phyloP scores from a whole-genome alignment of 164 flowering plant species.

The Cinnamomum chago region DNA sequence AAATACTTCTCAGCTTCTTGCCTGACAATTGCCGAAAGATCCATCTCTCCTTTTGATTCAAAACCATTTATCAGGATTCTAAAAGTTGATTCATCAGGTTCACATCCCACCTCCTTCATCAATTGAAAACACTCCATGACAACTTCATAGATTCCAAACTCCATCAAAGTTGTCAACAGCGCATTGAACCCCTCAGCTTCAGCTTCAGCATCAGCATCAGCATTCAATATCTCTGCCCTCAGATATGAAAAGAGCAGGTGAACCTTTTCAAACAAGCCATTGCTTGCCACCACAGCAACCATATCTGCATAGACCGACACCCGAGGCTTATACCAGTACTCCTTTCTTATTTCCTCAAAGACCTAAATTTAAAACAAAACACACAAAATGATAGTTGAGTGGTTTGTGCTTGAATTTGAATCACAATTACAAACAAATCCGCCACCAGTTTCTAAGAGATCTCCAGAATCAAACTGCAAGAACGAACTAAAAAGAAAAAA shows the following conservation, averaged over 20 bases:
- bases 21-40: constrained; percentile 31
- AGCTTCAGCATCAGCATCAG: constrained; percentile 29
- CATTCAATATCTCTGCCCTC: constrained; percentile 44
- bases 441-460: too few relatives aligned
- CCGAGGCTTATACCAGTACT: constrained; percentile 75
- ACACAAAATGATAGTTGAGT: too few relatives aligned
- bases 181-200: constrained; percentile 48
- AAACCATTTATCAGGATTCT: constrained; percentile 53
- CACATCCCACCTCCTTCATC: constrained; percentile 54
- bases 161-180: constrained; percentile 41
- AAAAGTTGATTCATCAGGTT: constrained; percentile 58
- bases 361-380: constrained; percentile 34
- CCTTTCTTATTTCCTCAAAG: constrained; percentile 57
- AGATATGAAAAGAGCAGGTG: constrained; percentile 29
- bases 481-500: too few relatives aligned
- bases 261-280: constrained; percentile 46
- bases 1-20: constrained; percentile 48
- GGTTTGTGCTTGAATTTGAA: too few relatives aligned
- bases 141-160: constrained; percentile 20
- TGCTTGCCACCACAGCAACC: constrained; percentile 44
- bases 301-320: constrained; percentile 50
- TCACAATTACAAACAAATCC: too few relatives aligned
- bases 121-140: constrained; percentile 54
- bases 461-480: too few relatives aligned
- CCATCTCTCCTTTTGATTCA: constrained; percentile 41